Conservation (phyloP, 305 asterid species). For the Coffea humblotiana region DNA sequence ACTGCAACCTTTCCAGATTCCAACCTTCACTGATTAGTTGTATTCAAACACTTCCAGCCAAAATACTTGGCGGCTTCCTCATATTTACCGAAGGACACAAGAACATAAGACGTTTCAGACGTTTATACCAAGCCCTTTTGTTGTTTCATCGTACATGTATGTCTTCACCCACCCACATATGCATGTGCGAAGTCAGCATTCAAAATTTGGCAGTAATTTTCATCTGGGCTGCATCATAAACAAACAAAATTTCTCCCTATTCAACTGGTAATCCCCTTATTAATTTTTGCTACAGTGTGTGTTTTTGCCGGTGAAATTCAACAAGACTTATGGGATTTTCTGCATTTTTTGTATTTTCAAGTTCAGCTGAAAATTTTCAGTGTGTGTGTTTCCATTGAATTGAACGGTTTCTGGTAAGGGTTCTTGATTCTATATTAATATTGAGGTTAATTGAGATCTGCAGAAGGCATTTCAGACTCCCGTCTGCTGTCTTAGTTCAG, state of each 20-base stretch:
- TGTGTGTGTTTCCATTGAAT: slow-evolving; percentile 16
- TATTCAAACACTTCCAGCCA: slow-evolving; percentile 39
- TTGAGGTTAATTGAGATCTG: slow-evolving; percentile 14
- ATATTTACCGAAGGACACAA: slow-evolving; percentile 3
- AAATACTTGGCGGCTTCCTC: slow-evolving; percentile 35
- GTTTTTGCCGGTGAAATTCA: not conserved
- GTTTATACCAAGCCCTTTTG: not conserved
- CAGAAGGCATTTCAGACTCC: not conserved
- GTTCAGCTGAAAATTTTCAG: slow-evolving; percentile 16
- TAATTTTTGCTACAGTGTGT: too few species aligned
- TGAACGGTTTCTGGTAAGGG: slow-evolving; percentile 14
- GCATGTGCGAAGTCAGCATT: not conserved
- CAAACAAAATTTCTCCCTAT: not conserved
- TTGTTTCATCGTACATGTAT: not conserved
- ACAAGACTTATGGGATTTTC: not conserved
- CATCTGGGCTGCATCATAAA: slow-evolving; percentile 14
- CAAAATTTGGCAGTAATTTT: slow-evolving; percentile 2
- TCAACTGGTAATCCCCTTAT: slow-evolving; percentile 14
- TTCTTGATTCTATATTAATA: slow-evolving; percentile 17
- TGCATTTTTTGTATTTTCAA: not conserved
- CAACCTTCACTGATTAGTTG: not conserved
- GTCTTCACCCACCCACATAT: not conserved
- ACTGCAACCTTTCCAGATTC: slow-evolving; percentile 1
- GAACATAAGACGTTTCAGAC: not conserved
- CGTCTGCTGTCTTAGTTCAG: not conserved